Conservation (phyloP, 306 rosid species). For the Prunus mume region DNA sequence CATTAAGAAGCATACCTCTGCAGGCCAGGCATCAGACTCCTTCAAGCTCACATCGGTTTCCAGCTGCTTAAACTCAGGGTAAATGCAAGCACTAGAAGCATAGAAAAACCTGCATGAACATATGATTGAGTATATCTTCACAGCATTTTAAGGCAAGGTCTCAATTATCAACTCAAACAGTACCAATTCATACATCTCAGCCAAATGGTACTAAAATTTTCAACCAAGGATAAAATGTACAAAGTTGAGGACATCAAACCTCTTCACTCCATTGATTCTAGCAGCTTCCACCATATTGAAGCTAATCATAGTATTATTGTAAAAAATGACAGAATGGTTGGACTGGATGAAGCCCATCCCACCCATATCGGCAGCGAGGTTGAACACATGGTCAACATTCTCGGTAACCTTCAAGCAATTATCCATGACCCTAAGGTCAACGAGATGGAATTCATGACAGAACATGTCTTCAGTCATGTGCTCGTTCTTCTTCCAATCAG, state of each 20-base stretch:
- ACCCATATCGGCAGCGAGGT: slow-evolving; percentile 99
- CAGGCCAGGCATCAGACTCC: slow-evolving; percentile 99
- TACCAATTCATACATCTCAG: neutral
- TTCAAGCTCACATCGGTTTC: slow-evolving; percentile 97
- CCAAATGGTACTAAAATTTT: neutral
- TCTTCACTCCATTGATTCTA: slow-evolving; percentile 80
- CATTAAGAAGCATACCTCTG: slow-evolving; percentile 64
- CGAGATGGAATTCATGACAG: slow-evolving; percentile 94
- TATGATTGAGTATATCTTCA: neutral
- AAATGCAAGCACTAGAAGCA: slow-evolving; percentile 99
- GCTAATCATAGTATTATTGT: slow-evolving; percentile 97
- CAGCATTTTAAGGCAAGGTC: neutral
- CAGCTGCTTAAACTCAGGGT: slow-evolving; percentile 94
- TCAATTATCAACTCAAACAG: neutral
- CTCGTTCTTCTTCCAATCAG: slow-evolving; percentile 99
- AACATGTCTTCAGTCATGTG: slow-evolving; percentile 98
- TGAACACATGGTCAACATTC: slow-evolving; percentile 87
- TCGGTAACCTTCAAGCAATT: slow-evolving; percentile 84
- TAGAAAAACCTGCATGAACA: slow-evolving; percentile 70
- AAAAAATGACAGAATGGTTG: slow-evolving; percentile 95
- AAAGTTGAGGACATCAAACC: slow-evolving; percentile 42
- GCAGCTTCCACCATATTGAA: slow-evolving; percentile 95
- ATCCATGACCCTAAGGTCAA: slow-evolving; percentile 97
- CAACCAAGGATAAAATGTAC: neutral
- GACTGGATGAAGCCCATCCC: slow-evolving; percentile 99